phyloP scores from a whole-genome alignment of 495 filamentous ascomycete species.

The Podospora pseudopauciseta region DNA sequence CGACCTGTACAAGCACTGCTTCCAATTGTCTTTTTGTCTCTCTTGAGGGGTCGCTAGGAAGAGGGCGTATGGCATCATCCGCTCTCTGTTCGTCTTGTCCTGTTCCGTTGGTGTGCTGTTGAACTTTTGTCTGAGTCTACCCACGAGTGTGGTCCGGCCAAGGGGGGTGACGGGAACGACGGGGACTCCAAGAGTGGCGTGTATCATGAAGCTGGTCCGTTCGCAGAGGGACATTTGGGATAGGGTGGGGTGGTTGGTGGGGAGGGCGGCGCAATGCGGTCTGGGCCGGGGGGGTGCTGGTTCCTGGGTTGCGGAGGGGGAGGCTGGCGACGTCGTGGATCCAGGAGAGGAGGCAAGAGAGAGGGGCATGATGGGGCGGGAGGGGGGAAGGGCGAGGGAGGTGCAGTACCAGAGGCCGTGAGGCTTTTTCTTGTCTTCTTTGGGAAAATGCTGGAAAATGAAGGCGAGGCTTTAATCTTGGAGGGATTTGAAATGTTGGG shows the following conservation, averaged over 20 bases:
- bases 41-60: background rate
- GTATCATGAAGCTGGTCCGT: background rate
- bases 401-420: background rate
- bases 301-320: background rate
- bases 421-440: too few relatives aligned
- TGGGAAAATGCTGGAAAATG: background rate
- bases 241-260: background rate
- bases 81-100: background rate
- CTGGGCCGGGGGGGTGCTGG: background rate
- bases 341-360: background rate
- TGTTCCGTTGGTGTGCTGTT: too few relatives aligned
- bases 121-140: too few relatives aligned
- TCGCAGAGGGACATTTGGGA: background rate
- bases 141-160: too few relatives aligned
- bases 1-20: background rate
- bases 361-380: too few relatives aligned
- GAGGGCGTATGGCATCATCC: background rate
- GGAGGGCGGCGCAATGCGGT: background rate
- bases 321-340: background rate
- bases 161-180: background rate
- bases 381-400: background rate
- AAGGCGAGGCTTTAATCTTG: background rate
- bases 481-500: background rate
- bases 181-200: background rate
- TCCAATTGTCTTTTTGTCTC: background rate